Conservation (phyloP, 257 asterid genomes). For the Solanum medicagineum region DNA sequence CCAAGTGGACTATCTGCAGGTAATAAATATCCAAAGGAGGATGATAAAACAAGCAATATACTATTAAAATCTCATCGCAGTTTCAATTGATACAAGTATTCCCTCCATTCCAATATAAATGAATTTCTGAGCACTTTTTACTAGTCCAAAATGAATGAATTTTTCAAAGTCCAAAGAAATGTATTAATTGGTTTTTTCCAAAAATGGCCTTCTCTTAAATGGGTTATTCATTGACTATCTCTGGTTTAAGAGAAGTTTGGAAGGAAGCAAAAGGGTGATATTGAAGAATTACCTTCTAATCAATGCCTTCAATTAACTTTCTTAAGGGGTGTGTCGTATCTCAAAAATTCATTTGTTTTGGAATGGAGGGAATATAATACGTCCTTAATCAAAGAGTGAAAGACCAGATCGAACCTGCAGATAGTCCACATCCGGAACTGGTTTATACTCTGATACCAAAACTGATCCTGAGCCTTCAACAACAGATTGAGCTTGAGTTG, state of each 20-base stretch:
- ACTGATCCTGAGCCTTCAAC: constrained; percentile 82
- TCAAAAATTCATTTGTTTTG: background rate
- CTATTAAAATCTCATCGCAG: background rate
- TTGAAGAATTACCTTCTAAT: background rate
- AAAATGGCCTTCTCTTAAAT: background rate
- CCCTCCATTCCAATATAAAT: background rate
- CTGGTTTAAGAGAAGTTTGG: background rate
- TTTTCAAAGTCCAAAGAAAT: background rate
- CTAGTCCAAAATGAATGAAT: background rate
- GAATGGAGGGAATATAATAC: background rate
- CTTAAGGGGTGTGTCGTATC: background rate
- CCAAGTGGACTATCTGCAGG: background rate
- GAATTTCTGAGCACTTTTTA: background rate
- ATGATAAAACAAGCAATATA: background rate
- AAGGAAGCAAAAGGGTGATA: background rate
- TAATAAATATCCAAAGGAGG: background rate
- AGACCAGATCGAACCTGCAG: constrained; percentile 54
- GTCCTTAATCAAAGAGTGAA: background rate
- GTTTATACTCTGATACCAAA: constrained; percentile 58
- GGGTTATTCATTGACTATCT: background rate
- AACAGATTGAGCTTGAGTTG: constrained; percentile 75
- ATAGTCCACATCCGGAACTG: constrained; percentile 87
- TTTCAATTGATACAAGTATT: background rate
- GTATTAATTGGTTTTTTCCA: background rate
- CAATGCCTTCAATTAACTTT: background rate